Base-by-base conservation (phyloP, 2,329 filamentous ascomycete species). In the Rhynchosporium graminicola region DNA sequence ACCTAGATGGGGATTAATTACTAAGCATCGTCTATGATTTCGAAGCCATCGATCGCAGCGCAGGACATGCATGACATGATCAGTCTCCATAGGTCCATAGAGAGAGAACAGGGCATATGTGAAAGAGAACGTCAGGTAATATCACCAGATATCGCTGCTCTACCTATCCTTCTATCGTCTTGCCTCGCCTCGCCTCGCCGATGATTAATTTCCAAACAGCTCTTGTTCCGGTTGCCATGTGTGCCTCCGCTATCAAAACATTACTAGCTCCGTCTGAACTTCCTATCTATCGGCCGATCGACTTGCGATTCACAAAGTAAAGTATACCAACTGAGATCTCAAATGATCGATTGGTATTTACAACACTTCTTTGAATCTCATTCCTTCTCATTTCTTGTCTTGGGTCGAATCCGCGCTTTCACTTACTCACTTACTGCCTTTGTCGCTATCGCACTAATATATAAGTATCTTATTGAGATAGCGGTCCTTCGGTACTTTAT, bases 141-240 rank as follows among this genome's bases (percentile, higher is more conserved):
- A 52, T 13, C 20, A 20, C 20, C 20, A 20, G 20, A 20, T 20
- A 20, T 20, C 20, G 20, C 28, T 54, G 33, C 6, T 8, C 20
- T 20, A 20, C 20, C 20, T 20, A 20, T 20, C 28, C 47, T 51
- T 8, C n/a, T 13, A 10, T 52, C 50, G n/a, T 29, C 52, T 45
- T 15, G 52, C 26, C 51, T 54, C 46, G 46, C 6, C 26, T 52
- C 50, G 15, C 5, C 13, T 7, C 40, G 40, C 1, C 40, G 40
- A 20, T 29, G 45, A 45, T 57, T 57, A 26, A 43, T 12, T 46
- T 26, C 54, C 54, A 57, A 43, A 57, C 54, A 45, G 38, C 45
- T 57, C 54, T 33, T 45, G 40, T 57, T 45, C 54, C 54, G 38
- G 26, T 33, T 5, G 4, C 10, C 12, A 26, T 51, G 40, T 31